Conservation (phyloP, 768 basidiomycete species). For the Chiua virens region DNA sequence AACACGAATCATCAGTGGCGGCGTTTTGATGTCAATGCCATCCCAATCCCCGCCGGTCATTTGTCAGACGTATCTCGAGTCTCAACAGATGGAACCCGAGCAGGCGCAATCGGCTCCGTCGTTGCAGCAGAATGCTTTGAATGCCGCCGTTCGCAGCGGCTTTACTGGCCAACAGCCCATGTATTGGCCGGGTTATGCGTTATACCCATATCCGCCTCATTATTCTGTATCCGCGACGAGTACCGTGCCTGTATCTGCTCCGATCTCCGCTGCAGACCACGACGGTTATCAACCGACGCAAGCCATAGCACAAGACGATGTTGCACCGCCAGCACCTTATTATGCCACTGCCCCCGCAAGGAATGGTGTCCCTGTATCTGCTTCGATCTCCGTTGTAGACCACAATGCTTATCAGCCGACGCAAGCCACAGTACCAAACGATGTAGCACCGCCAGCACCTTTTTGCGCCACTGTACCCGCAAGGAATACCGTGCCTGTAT, state of each 20-base stretch:
- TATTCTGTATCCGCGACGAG: conserved; percentile 26
- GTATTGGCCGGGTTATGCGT: conserved; percentile 16
- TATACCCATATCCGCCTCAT: conserved; percentile 26
- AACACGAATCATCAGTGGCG: conserved; percentile 26
- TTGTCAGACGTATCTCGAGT: conserved; percentile 1
- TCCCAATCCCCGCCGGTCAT: conserved; percentile 15
- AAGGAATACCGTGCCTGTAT: conserved; percentile 4
- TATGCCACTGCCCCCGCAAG: conserved; percentile 28
- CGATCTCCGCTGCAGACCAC: conserved; percentile 1
- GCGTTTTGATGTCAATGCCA: conserved; percentile 20
- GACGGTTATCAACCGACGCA: no score
- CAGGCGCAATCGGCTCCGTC: conserved; percentile 34
- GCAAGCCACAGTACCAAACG: no score
- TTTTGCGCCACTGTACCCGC: conserved; percentile 31
- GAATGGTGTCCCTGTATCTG: conserved; percentile 1
- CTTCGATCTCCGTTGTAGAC: neutral
- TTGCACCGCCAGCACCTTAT: no score
- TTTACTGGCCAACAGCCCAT: conserved; percentile 11
- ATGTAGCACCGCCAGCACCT: no score
- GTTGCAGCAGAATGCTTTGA: neutral
- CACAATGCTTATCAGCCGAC: neutral
- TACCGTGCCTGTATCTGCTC: neutral
- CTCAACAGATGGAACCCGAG: conserved; percentile 33
- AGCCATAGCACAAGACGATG: no score
- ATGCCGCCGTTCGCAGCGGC: neutral